Base-by-base conservation (phyloP, 2,329 filamentous ascomycete species). In the Rutstroemia sp. region DNA sequence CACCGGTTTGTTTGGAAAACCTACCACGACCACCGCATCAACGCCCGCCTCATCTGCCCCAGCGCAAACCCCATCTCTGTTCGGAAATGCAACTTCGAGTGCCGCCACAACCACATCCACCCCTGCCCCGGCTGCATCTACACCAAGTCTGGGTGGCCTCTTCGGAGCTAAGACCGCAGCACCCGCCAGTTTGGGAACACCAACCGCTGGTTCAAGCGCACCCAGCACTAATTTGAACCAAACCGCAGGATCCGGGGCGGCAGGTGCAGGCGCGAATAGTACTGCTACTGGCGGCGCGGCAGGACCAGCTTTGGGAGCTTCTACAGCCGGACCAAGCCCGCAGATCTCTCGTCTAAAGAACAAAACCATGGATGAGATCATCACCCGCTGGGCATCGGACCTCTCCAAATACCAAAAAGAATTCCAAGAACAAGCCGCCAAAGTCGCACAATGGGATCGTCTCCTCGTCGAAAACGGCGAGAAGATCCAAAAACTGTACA, bases 331-430 rank as follows among this genome's bases (percentile, higher is more conserved):
- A 0, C 90, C 92, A 1, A 77, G 86, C 2, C 92, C 94, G 16
- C 86, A 91, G 57, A 84, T 95, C 66, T 94, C 92, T 4, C 87
- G 94, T 27, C 78, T 99, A 39, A 96, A 96, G 77, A 96, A 96
- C 73, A 97, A 96, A 75, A 96, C 92, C 0, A 96, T 99, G 88
- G 94, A 99, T 68, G 94, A 99, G 70, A 96, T 99, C 61, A 91
- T 99, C 63, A 96, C 90, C 4, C 85, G 91, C 34, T 99, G 94
- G 94, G 94, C 94, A 2, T 90, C 91, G 0, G 94, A 97, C 68
- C 77, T 99, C 50, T 88, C 91, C 53, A 95, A 95, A 68, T 96
- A 99, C 69, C 92, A 97, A 68, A 95, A 96, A 71, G 90, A 95
- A 58, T 99, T 97, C 75, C 91, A 95, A 69, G 81, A 87, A 36